These are phyloP conservation scores for Talaromyces marneffei DNA, from an alignment of 2,329 filamentous ascomycete species.

Conservation along the genomic window DNA sequence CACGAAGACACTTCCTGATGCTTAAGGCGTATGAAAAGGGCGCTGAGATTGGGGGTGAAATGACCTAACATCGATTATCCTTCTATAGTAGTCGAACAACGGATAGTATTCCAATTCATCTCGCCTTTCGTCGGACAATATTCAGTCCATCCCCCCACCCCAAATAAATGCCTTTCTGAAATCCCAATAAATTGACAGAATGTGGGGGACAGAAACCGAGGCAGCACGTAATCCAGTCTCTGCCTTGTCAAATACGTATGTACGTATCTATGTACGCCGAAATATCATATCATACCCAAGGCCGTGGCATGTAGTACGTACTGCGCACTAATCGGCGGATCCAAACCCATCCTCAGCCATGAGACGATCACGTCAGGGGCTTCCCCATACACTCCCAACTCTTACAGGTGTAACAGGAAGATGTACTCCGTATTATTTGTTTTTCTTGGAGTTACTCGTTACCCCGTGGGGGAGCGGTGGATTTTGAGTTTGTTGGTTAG, in stretches of 20 bases:
- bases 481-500: neutral
- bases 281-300: no score
- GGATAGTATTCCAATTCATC: no score
- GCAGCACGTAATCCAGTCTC: neutral
- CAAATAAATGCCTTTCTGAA: neutral
- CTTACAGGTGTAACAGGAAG: neutral
- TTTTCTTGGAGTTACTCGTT: neutral
- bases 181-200: neutral
- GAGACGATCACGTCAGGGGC: neutral
- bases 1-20: neutral
- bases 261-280: neutral
- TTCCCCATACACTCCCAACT: neutral
- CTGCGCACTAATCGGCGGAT: neutral
- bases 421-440: neutral
- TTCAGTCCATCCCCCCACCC: no score
- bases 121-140: no score
- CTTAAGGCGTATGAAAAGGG: neutral
- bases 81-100: no score
- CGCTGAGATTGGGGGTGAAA: neutral
- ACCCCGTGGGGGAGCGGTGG: neutral
- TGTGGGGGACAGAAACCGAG: neutral
- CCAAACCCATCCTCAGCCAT: neutral
- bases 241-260: neutral
- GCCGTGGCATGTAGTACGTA: neutral
- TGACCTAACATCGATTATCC: neutral